These are phyloP conservation scores for Beta macrorhiza DNA, from an alignment of 179 eudicot genomes.

Conservation along the genomic window DNA sequence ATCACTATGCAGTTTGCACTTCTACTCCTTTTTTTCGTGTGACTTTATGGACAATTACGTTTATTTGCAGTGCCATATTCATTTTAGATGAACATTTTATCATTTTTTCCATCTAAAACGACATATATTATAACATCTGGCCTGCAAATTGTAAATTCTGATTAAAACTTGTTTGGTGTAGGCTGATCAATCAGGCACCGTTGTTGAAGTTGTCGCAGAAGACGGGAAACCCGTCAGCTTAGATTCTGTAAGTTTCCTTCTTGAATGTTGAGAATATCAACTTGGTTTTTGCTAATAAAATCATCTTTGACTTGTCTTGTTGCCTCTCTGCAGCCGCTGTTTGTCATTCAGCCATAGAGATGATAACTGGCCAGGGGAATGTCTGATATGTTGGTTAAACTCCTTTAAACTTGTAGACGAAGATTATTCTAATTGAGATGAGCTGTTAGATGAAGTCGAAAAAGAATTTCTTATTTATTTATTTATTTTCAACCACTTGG, in stretches of 20 bases:
- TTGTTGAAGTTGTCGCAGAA: conserved; percentile 61
- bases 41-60: too few relatives aligned
- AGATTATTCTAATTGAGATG: conserved; percentile 12
- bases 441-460: conserved; percentile 20
- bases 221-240: conserved; percentile 80
- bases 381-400: conserved; percentile 12
- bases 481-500: conserved; percentile 16
- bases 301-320: not conserved
- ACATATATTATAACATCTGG: not conserved
- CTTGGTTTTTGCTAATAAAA: not conserved
- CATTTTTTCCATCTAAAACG: too few relatives aligned
- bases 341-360: conserved; percentile 50
- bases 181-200: conserved; percentile 80
- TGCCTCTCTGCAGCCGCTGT: conserved; percentile 50
- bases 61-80: too few relatives aligned
- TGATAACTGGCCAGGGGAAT: not conserved
- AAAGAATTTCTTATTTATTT: not conserved
- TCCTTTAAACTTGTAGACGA: conserved; percentile 4
- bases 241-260: conserved; percentile 52
- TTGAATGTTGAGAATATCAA: not conserved
- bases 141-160: conserved; percentile 10
- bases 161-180: conserved; percentile 15
- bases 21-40: not conserved
- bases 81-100: not conserved
- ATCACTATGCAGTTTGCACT: not conserved